A percentile compares a stretch with the other conserved stretches of the same genome.
Conservation (phyloP, 306 rosid species). For the Prunus campanulata region DNA sequence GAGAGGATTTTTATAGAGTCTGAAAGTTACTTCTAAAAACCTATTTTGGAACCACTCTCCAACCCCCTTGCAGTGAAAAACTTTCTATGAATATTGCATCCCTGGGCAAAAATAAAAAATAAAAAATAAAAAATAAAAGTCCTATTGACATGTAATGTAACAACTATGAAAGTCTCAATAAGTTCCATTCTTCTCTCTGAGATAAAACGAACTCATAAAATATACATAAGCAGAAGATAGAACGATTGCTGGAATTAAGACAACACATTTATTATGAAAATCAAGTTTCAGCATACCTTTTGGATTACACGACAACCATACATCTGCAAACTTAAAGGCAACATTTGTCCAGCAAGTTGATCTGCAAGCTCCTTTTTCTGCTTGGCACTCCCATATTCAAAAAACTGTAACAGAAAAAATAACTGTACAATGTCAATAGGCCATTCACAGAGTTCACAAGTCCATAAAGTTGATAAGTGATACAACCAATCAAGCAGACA, state of each 20-base stretch:
- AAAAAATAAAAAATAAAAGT: no score
- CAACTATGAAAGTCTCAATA: no score
- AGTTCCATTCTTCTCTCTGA: no score
- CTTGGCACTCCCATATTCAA: conserved; percentile 58
- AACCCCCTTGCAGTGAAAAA: not conserved
- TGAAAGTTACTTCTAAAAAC: not conserved
- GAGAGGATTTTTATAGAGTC: not conserved
- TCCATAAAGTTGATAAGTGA: not conserved
- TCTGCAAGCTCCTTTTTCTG: conserved; percentile 59
- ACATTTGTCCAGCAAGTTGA: conserved; percentile 49
- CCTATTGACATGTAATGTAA: no score
- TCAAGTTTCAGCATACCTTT: conserved; percentile 41
- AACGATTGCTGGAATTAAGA: not conserved
- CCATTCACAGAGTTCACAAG: conserved; percentile 7
- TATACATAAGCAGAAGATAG: not conserved
- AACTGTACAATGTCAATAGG: not conserved
- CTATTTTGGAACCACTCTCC: not conserved
- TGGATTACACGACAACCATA: conserved; percentile 82
- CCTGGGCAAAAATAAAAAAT: not conserved
- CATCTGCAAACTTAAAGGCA: conserved; percentile 69
- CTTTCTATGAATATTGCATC: not conserved
- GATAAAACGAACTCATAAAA: no score
- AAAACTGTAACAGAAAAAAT: conserved; percentile 36
- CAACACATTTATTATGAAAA: not conserved
- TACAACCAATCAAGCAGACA: conserved; percentile 3